phyloP scores from a whole-genome alignment of 371 early-diverging fungal species.

The Haplosporangium sp. region DNA sequence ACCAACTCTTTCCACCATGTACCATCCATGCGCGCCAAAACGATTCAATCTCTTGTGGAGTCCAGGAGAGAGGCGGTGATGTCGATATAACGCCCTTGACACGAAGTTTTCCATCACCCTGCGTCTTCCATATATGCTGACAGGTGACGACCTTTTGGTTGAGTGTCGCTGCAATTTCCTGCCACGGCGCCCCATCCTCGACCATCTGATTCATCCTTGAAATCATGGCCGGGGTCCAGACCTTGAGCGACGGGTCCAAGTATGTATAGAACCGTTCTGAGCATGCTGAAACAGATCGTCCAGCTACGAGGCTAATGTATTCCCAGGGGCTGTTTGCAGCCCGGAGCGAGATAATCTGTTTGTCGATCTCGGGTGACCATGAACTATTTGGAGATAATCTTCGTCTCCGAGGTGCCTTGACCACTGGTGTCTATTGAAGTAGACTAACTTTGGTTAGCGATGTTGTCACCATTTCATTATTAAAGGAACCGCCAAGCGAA shows the following conservation, averaged over 20 bases:
- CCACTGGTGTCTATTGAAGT: too few relatives aligned
- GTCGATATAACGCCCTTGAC: conserved; percentile 13
- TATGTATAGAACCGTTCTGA: conserved; percentile 34
- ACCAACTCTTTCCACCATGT: conserved; percentile 11
- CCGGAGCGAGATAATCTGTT: conserved; percentile 10
- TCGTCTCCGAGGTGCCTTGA: not conserved
- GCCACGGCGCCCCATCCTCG: conserved; percentile 26
- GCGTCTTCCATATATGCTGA: conserved; percentile 41
- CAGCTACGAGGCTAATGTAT: conserved; percentile 10
- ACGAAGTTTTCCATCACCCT: conserved; percentile 29
- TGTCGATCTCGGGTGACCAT: conserved; percentile 39
- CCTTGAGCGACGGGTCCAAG: conserved; percentile 27
- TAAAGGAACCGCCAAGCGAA: too few relatives aligned
- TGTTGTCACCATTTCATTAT: too few relatives aligned
- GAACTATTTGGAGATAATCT: not conserved
- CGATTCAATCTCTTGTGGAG: conserved; percentile 12
- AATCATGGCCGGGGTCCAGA: conserved; percentile 46
- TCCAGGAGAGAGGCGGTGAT: conserved; percentile 2
- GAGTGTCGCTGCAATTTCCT: conserved; percentile 11
- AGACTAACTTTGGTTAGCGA: too few relatives aligned
- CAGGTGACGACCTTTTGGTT: conserved; percentile 22
- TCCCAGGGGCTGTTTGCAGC: conserved; percentile 25
- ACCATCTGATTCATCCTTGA: conserved; percentile 42
- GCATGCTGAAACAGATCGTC: conserved; percentile 14
- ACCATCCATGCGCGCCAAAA: conserved; percentile 36